Evolutionary conservation across 192 early-diverging fungal species (phyloP).

Genomic region (Coemansia sp.): DNA sequence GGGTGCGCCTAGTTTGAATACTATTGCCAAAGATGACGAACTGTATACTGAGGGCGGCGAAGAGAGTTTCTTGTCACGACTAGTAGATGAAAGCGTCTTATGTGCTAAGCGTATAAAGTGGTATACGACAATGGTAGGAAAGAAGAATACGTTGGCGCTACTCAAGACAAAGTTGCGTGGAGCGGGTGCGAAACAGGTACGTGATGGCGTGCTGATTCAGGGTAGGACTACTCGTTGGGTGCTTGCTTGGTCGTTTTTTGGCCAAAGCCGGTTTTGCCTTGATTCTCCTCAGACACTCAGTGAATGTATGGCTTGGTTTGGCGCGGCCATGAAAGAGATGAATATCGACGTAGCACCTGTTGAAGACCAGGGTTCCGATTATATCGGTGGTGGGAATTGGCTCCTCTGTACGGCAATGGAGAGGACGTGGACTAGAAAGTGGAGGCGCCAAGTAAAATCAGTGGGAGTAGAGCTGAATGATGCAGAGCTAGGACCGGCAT

Average conservation of each 20-base stretch:
- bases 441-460: constrained; percentile 18
- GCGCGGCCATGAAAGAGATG: constrained; percentile 4
- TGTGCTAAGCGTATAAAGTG: constrained; percentile 61
- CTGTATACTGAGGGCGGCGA: constrained; percentile 87
- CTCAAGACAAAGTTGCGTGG: constrained; percentile 15
- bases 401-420: constrained; percentile 15
- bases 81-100: constrained; percentile 71
- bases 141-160: constrained; percentile 56
- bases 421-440: constrained; percentile 39
- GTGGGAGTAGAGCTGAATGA: neutral
- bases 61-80: constrained; percentile 64
- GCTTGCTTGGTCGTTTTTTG: constrained; percentile 47
- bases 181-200: constrained; percentile 15
- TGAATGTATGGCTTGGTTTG: constrained; percentile 17
- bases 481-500: neutral
- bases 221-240: constrained; percentile 47
- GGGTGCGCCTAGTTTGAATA: constrained; percentile 56
- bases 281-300: neutral
- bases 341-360: neutral
- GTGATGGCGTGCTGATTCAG: constrained; percentile 27
- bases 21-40: constrained; percentile 67
- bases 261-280: constrained; percentile 20
- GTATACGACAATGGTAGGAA: constrained; percentile 84
- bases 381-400: neutral
- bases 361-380: neutral